Percentiles rank a stretch among this genome's conserved stretches.
These are phyloP conservation scores for Crucibulum parvulum DNA, from an alignment of 1,284 basidiomycete genomes.

Conservation along the genomic window DNA sequence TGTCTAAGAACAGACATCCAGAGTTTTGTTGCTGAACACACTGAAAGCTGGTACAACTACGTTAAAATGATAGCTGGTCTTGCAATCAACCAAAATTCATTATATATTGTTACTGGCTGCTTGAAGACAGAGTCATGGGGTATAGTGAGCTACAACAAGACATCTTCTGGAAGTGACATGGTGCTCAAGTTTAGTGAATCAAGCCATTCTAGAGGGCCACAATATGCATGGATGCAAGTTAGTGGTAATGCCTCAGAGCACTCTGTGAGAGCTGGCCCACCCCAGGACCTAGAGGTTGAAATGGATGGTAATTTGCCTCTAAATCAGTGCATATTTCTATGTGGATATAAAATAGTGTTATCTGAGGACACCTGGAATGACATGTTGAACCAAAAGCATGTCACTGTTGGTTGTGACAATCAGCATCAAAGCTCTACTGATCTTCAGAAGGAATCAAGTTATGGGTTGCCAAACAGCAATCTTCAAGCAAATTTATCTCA, in stretches of 20 bases:
- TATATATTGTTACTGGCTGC: not conserved
- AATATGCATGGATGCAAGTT: not conserved
- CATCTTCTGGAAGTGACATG: not conserved
- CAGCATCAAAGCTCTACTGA: not conserved
- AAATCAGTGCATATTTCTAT: not conserved
- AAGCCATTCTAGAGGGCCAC: not conserved
- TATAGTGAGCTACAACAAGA: not conserved
- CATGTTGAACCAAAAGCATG: not conserved
- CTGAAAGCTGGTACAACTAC: not conserved
- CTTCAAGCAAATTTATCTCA: too few species aligned
- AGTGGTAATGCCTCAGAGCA: not conserved
- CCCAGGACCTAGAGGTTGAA: not conserved
- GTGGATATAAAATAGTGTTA: not conserved
- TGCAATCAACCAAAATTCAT: not conserved
- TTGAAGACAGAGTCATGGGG: not conserved
- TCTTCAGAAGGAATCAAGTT: too few species aligned
- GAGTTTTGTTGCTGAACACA: not conserved
- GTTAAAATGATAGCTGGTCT: not conserved
- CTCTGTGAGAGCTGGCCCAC: not conserved
- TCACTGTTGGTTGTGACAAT: not conserved
- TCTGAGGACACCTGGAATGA: not conserved
- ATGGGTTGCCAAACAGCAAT: too few species aligned
- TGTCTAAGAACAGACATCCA: not conserved
- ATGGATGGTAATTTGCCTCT: not conserved
- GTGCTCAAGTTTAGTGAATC: not conserved